phyloP scores from a whole-genome alignment of 176 grass and related monocot genomes.

The Saccharum spontaneum region DNA sequence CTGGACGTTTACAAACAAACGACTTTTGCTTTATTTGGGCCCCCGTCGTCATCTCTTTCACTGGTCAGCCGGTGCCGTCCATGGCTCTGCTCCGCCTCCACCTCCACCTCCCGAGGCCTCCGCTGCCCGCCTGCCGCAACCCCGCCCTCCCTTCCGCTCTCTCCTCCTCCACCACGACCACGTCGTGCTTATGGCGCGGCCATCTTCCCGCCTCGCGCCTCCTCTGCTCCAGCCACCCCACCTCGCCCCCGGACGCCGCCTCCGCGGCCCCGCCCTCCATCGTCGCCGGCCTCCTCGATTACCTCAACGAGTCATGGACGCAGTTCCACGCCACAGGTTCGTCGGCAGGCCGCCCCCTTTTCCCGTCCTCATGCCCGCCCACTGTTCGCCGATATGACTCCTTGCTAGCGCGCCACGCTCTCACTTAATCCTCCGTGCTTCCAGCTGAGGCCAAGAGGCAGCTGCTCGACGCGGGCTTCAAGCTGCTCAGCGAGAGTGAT shows the following conservation, averaged over 20 bases:
- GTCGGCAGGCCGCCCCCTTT: background rate
- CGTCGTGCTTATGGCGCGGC: slow-evolving; percentile 11
- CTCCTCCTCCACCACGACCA: background rate
- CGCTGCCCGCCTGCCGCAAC: background rate
- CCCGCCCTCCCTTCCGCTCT: background rate
- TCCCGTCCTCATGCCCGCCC: background rate
- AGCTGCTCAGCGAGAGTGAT: slow-evolving; percentile 79
- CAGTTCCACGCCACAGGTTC: slow-evolving; percentile 96
- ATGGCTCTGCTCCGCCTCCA: slow-evolving; percentile 58
- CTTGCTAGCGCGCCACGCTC: background rate
- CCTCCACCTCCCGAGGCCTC: slow-evolving; percentile 46
- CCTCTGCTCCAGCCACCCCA: slow-evolving; percentile 34
- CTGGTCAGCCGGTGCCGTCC: background rate
- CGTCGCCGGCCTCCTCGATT: slow-evolving; percentile 83
- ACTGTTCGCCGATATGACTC: slow-evolving; percentile 6
- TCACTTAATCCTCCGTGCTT: background rate
- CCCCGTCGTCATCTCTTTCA: too few relatives aligned
- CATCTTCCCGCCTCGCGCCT: slow-evolving; percentile 22
- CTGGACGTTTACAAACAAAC: too few relatives aligned
- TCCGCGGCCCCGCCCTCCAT: slow-evolving; percentile 40
- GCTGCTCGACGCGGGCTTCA: slow-evolving; percentile 73
- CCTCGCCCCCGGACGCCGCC: background rate
- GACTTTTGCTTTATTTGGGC: too few relatives aligned
- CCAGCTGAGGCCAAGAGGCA: slow-evolving; percentile 93
- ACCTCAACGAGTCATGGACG: slow-evolving; percentile 99